Evolutionary conservation across 78 protist species (phyloP), one percentile per base, ranked within the genome.

Genomic region (Dictyostelium intermedium): DNA sequence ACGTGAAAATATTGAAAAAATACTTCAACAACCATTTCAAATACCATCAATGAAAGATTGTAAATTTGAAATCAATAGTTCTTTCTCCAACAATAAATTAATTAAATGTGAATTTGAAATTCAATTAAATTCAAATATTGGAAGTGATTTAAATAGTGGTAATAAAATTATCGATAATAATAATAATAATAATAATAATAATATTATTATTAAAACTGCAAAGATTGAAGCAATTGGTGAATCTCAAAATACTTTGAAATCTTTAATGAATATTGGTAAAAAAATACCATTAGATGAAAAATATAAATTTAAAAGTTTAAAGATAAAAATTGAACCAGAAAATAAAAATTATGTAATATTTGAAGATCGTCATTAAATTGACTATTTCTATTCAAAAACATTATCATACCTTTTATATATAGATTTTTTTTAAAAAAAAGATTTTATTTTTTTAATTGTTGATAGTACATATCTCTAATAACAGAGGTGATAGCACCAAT

Each of bases 401-500:
- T n/a, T n/a, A n/a, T n/a, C n/a, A n/a, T n/a, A n/a, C n/a, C n/a
- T n/a, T n/a, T n/a, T n/a, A n/a, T n/a, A n/a, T n/a, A n/a, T n/a
- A n/a, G n/a, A n/a, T n/a, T n/a, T n/a, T n/a, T n/a, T n/a, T 53
- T 16, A 50, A 50, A 50, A 53, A 53, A 39, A 39, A 39, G 4
- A 66, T 66, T 66, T 66, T 66, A 66, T 66, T 66, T 66, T 25
- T 66, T 56, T 56, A 14, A 50, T 50, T 56, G 35, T 35, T 41
- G 25, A 66, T 83, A 83, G 47, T 85, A 74, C 37, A 34, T 34
- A 27, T 78, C 82, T 70, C 94, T 60, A n/a, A 89, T 78, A 25
- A 63, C 77, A 4, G 83, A 16, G 2, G 94, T 89, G n/a, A 89
- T 45, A 18, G 50, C 23, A 32, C 80, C 85, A 16, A 89, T 30